Evolutionary conservation across 2,329 filamentous ascomycete species (phyloP).

Genomic region (Colletotrichum limetticola): DNA sequence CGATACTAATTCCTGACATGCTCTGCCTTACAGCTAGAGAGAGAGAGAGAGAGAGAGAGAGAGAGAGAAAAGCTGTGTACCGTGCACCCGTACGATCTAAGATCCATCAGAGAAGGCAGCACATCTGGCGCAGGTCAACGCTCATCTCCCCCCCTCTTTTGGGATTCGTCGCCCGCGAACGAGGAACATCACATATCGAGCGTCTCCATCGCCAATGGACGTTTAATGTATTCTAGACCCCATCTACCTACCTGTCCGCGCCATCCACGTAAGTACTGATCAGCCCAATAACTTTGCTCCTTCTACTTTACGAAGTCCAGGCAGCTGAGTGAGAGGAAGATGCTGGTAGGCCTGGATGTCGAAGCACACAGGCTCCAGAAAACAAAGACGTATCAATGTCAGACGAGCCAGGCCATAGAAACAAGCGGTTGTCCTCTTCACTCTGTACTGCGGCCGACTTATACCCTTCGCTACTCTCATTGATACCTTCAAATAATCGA

Average conservation of each 20-base stretch:
- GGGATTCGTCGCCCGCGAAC: not conserved
- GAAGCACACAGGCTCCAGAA: not conserved
- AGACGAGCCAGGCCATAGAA: not conserved
- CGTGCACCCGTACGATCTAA: constrained; percentile 14
- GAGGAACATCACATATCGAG: not conserved
- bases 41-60: too few relatives aligned
- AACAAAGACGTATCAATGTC: not conserved
- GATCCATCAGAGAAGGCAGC: not conserved
- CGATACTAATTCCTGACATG: not conserved
- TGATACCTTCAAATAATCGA: not conserved
- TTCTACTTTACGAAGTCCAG: not conserved
- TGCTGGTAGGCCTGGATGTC: not conserved
- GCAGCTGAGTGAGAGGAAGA: not conserved
- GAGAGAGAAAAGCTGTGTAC: not conserved
- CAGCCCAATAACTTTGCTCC: not conserved
- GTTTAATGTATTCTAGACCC: constrained; percentile 14
- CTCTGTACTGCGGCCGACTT: constrained; percentile 7
- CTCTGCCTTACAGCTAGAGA: not conserved
- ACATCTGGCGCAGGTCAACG: constrained; percentile 1
- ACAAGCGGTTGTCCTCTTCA: not conserved
- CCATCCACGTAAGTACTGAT: not conserved
- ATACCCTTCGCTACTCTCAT: constrained; percentile 13
- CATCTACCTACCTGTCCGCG: not conserved
- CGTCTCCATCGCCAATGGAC: constrained; percentile 4
- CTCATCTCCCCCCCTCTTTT: not conserved